Base-by-base conservation (phyloP, 805 yeast genomes). In the Maudiozyma saulgeensis region DNA sequence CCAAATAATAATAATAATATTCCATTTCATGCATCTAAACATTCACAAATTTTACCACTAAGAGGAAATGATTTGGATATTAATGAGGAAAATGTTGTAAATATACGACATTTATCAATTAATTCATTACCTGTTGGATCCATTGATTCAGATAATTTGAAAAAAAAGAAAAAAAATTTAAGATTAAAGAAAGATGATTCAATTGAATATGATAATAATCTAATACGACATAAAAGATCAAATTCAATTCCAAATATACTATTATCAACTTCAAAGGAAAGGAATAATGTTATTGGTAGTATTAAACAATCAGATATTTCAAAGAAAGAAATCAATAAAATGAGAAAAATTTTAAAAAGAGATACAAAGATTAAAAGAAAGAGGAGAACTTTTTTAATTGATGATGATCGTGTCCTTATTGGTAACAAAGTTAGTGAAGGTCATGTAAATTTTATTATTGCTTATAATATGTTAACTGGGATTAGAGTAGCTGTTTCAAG, bases 381-480 rank as follows among this genome's bases (percentile, higher is more conserved):
- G 54, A 66, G 71, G 43, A 67, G 60, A 50, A 72, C 71, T 15
- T 62, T 67, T 40, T 52, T 67, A 21, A 79, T 76, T 45, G 84
- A 79, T 53, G 82, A 78, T 45, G 71, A 65, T 45, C 50, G 61
- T 23, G 90, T 82, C 4, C 65, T 82, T 42, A 82, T 86, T 12
- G 95, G 95, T 3, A 84, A 86, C 54, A 82, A 82, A 56, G 90
- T 88, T 39, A 78, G 84, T 53, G 98, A 93, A 67, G 97, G 96
- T 41, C 98, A 93, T 62, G 88, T 81, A 46, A 93, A 90, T 65
- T 93, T 84, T 60, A 87, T 89, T 26, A 81, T 91, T 74, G 99
- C 97, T 1, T 95, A 93, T 67, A 89, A 91, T 66, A 91, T 93
- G 97, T 76, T 95, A 50, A 90, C 98, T 0, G 99, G 99, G 2